Evolutionary conservation across 257 asterid species (phyloP), one percentile per base, ranked within the genome.

Genomic region (Salvia miltiorrhiza): DNA sequence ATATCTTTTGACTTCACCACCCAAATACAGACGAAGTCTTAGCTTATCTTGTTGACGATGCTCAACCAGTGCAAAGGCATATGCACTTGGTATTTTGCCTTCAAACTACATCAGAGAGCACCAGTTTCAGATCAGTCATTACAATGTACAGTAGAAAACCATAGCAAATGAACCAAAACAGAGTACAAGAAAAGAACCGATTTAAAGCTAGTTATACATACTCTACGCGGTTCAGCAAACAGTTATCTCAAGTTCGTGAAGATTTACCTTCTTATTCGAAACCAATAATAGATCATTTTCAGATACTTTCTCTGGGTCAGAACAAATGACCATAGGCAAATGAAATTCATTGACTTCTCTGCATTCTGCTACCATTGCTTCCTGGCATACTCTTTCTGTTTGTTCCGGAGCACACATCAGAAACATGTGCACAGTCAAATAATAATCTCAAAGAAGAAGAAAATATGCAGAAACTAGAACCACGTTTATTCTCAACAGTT

Each of bases 11-110:
- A 83, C 44, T 78, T 91, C 96, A 79, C 96, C 97, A 17, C 82
- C 77, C 80, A 91, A 80, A 84, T 76, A 80, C 81, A 94, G 55
- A 73, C 97, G 81, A 60, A 91, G 93, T 69, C 85, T 86, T 54
- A 91, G 67, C 63, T 78, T 79, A 60, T 81, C 88, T 2, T 82
- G 84, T 67, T 92, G 96, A 58, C 97, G 96, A 63, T 89, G 86
- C 86, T 94, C 99, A 70, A 91, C 96, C 67, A 91, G 72, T 5
- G 96, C 99, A 89, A 94, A 94, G 9, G 95, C 97, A 82, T 94
- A 91, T 40, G 89, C 78, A 60, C 75, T 76, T 10, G 99, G 95
- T 71, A 86, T 60, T 78, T 85, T 82, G 61, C 86, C 90, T 57
- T 78, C 97, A 69, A 87, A 71, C 94, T 88, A 86, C 79, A 78